Conservation (phyloP, 352 stramenopile genomes). For the Globisporangium polare region DNA sequence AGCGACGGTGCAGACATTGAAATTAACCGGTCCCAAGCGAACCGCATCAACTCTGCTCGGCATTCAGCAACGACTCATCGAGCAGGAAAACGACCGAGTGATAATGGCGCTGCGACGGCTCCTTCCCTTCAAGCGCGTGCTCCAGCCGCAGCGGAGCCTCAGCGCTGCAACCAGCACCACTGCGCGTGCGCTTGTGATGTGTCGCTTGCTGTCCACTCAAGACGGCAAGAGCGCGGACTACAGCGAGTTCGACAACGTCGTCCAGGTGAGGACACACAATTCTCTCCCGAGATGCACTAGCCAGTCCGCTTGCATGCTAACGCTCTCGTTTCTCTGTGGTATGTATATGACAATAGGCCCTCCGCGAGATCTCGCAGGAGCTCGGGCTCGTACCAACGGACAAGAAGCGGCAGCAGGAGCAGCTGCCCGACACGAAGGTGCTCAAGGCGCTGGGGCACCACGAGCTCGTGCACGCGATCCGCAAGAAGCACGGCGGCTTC, state of each 20-base stretch:
- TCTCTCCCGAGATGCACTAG: not conserved
- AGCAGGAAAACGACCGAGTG: not conserved
- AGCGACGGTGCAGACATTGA: not conserved
- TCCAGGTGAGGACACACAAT: conserved; percentile 38
- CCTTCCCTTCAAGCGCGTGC: conserved; percentile 5
- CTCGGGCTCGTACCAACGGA: conserved; percentile 28
- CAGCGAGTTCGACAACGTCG: conserved; percentile 56
- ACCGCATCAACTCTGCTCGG: conserved; percentile 3
- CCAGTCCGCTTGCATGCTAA: not conserved
- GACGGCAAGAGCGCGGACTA: conserved; percentile 22
- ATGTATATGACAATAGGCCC: conserved; percentile 27
- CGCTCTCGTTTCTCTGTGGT: not conserved
- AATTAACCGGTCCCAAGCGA: conserved; percentile 7
- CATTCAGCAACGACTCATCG: too few species aligned
- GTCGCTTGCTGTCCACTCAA: conserved; percentile 2
- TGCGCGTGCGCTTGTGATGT: not conserved
- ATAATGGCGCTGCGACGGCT: conserved; percentile 21
- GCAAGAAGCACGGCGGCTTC: conserved; percentile 81
- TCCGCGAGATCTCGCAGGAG: conserved; percentile 54
- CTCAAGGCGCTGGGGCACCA: conserved; percentile 67
- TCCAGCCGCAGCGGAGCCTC: not conserved
- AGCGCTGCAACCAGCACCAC: not conserved
- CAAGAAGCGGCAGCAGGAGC: not conserved
- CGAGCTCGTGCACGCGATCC: conserved; percentile 64
- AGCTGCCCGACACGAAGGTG: conserved; percentile 62